These are phyloP conservation scores for Xylaria intraflava DNA, from an alignment of 495 filamentous ascomycete genomes.

Conservation along the genomic window DNA sequence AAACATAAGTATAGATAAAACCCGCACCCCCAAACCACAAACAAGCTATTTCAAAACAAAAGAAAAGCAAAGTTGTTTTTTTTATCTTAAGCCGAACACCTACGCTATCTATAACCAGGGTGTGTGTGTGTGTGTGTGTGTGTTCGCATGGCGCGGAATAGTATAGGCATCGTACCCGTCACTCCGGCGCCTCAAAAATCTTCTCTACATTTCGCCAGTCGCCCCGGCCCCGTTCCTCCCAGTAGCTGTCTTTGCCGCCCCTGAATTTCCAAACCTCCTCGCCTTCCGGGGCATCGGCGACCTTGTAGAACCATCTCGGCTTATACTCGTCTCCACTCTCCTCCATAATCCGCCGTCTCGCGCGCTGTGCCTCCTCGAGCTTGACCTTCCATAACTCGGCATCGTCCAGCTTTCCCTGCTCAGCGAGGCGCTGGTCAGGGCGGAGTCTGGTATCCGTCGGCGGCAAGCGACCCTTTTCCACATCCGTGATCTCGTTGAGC, in stretches of 20 bases:
- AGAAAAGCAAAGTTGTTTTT: no score
- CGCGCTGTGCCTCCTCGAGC: slow-evolving; percentile 80
- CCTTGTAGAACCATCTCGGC: slow-evolving; percentile 77
- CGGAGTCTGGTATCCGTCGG: slow-evolving; percentile 75
- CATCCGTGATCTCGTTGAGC: slow-evolving; percentile 78
- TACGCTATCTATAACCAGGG: no score
- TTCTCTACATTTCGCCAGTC: slow-evolving; percentile 64
- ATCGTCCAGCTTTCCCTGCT: slow-evolving; percentile 72
- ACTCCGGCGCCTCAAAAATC: slow-evolving; percentile 49
- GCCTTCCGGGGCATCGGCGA: slow-evolving; percentile 45
- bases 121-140: no score
- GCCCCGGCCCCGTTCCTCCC: slow-evolving; percentile 71
- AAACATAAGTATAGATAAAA: no score
- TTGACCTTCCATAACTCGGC: slow-evolving; percentile 77
- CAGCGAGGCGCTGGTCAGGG: slow-evolving; percentile 86
- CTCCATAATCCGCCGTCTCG: slow-evolving; percentile 68
- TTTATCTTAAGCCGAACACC: no score
- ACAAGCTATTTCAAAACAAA: no score
- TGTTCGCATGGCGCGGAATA: no score
- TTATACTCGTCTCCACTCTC: slow-evolving; percentile 59
- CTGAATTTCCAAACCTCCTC: slow-evolving; percentile 80
- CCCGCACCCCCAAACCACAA: no score
- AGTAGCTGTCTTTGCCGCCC: slow-evolving; percentile 77
- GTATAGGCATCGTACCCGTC: no score
- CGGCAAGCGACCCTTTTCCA: slow-evolving; percentile 68